phyloP scores from a whole-genome alignment of 1,139 yeast genomes.

The Eremothecium cymbalariae region DNA sequence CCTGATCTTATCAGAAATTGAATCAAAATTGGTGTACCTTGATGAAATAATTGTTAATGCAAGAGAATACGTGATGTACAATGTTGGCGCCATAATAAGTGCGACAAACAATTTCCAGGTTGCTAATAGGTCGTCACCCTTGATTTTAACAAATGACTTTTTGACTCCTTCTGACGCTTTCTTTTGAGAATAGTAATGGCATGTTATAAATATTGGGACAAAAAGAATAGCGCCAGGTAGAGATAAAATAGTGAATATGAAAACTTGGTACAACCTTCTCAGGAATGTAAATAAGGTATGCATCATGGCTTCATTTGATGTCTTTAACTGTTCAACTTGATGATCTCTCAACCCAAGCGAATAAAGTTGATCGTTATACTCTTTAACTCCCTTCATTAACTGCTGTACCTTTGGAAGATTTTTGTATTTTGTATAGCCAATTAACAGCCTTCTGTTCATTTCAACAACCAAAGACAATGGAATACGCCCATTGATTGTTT shows the following conservation, averaged over 20 bases:
- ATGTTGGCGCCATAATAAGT: slow-evolving; percentile 57
- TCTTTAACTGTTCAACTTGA: slow-evolving; percentile 49
- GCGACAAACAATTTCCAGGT: slow-evolving; percentile 72
- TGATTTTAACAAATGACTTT: slow-evolving; percentile 58
- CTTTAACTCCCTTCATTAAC: slow-evolving; percentile 44
- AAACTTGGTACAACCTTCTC: slow-evolving; percentile 27
- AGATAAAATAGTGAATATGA: slow-evolving; percentile 37
- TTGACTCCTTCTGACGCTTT: slow-evolving; percentile 59
- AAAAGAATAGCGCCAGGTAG: slow-evolving; percentile 63
- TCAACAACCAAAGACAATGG: slow-evolving; percentile 64
- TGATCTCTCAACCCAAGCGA: slow-evolving; percentile 62
- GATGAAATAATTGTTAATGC: slow-evolving; percentile 42
- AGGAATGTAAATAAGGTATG: slow-evolving; percentile 32
- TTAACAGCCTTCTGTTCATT: slow-evolving; percentile 58
- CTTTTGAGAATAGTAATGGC: slow-evolving; percentile 45
- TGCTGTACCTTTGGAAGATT: slow-evolving; percentile 49
- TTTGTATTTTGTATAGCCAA: slow-evolving; percentile 55
- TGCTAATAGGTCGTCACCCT: slow-evolving; percentile 65
- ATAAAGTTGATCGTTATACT: slow-evolving; percentile 46
- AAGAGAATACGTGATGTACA: slow-evolving; percentile 56
- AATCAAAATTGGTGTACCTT: slow-evolving; percentile 15
- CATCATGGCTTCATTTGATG: slow-evolving; percentile 26
- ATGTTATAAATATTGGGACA: slow-evolving; percentile 56
- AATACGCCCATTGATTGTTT: slow-evolving; percentile 40
- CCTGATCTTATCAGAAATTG: slow-evolving; percentile 21